Base-by-base conservation (phyloP, 1,284 basidiomycete species). In the Leucocoprinus gongylophorus region DNA sequence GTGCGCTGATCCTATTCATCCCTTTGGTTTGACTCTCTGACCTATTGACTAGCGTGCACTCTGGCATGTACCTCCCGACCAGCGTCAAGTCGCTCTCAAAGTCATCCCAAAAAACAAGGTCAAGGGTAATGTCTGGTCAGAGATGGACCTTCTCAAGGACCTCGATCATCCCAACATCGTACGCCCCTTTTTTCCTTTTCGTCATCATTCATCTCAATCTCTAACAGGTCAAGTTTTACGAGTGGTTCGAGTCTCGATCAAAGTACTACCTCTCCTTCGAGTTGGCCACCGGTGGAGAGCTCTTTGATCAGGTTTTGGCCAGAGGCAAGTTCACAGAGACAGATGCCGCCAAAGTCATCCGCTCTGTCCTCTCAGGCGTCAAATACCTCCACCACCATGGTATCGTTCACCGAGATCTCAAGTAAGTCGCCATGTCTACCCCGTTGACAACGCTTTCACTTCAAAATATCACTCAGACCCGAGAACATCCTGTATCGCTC, bases 401-500 rank as follows among this genome's bases (percentile, higher is more conserved):
- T 54, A 91, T 97, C 57, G 94, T 97, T 6, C 94, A 97, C 64
- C 83, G 94, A 4, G 93, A 95, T 67, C 77, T 94, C 57, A 94
- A 94, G 84, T 88, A 54, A 44, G 80, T 60, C 33, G 6, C 9
- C 46, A 26, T 40, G 17, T 3, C n/a, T 17, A 54, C 44, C 32
- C 50, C 53, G 20, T 42, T 32, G 23, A 13, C 51, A 18, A 50
- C 44, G 29, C 37, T 42, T 32, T 47, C 51, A 15, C 43, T 29
- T 41, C 28, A 20, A 8, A n/a, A n/a, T n/a, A n/a, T n/a, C n/a
- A n/a, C n/a, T n/a, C 53, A 90, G 86, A 62, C 92, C 95, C 0
- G 95, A 98, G 68, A 97, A 98, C 64, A 95, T 97, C 55, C 75
- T 97, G 7, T 97, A 92, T 67, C 85, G 91, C 49, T 88, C 88